Evolutionary conservation across 2,329 filamentous ascomycete species (phyloP).

Genomic region (Emericellopsis atlantica): DNA sequence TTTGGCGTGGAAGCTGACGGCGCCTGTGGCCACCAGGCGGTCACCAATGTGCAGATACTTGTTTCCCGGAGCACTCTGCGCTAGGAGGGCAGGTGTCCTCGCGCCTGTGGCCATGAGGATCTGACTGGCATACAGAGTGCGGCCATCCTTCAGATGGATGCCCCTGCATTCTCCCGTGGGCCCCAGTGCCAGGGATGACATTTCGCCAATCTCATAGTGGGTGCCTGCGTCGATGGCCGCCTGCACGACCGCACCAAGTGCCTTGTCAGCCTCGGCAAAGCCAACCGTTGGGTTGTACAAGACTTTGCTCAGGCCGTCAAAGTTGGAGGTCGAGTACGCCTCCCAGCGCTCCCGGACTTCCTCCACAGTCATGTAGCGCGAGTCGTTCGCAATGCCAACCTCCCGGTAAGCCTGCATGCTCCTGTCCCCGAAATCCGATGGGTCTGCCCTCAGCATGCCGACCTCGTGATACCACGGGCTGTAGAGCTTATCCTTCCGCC

Average conservation of each 20-base stretch:
- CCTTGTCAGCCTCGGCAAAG: constrained; percentile 45
- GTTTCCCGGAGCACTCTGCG: constrained; percentile 33
- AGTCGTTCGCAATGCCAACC: constrained; percentile 24
- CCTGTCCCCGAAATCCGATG: constrained; percentile 27
- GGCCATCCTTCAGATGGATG: constrained; percentile 32
- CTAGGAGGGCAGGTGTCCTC: constrained; percentile 40
- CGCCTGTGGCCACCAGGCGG: constrained; percentile 44
- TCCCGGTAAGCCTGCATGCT: constrained; percentile 25
- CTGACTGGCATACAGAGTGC: constrained; percentile 33
- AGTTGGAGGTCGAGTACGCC: constrained; percentile 43
- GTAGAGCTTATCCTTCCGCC: constrained; percentile 34
- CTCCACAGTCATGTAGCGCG: constrained; percentile 28
- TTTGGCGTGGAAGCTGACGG: constrained; percentile 26
- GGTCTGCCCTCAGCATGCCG: constrained; percentile 34
- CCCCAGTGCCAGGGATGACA: constrained; percentile 32
- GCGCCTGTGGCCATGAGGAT: constrained; percentile 43
- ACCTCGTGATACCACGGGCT: constrained; percentile 41
- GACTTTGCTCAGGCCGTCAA: constrained; percentile 39
- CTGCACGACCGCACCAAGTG: constrained; percentile 39
- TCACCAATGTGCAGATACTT: constrained; percentile 37
- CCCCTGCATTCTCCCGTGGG: constrained; percentile 31
- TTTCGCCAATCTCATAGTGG: constrained; percentile 39
- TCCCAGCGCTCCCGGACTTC: constrained; percentile 43
- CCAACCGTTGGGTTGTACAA: constrained; percentile 46
- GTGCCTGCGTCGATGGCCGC: constrained; percentile 38